phyloP scores from a whole-genome alignment of 768 basidiomycete genomes.

The Agaricus subrufescens region DNA sequence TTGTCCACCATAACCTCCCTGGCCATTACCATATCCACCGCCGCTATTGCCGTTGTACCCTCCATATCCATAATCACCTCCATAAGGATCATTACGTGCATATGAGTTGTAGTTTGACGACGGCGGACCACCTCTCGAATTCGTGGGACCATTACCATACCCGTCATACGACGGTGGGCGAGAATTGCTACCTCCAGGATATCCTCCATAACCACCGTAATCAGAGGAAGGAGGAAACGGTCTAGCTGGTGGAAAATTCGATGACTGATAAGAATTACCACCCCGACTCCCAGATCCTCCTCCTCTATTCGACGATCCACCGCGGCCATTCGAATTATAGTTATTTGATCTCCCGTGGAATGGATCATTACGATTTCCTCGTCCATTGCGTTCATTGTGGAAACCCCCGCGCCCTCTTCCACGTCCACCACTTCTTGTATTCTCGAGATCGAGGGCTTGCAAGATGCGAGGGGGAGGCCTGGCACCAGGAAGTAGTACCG shows the following conservation, averaged over 20 bases:
- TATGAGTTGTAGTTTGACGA: constrained; percentile 26
- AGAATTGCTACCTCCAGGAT: background rate
- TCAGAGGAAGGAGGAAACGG: constrained; percentile 13
- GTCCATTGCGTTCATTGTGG: constrained; percentile 21
- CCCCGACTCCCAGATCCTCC: constrained; percentile 23
- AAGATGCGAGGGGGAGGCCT: constrained; percentile 56
- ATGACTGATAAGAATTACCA: constrained; percentile 15
- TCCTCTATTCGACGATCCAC: constrained; percentile 22
- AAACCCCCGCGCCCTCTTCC: constrained; percentile 45
- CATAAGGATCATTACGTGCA: constrained; percentile 24
- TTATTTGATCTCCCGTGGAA: constrained; percentile 41
- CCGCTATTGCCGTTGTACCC: constrained; percentile 24
- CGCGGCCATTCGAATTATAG: constrained; percentile 23
- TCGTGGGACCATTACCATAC: constrained; percentile 21
- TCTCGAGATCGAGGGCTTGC: constrained; percentile 66
- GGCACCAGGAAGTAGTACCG: constrained; percentile 73
- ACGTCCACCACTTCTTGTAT: constrained; percentile 52
- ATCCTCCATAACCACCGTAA: constrained; percentile 27
- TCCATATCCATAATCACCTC: constrained; percentile 27
- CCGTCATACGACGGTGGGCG: constrained; percentile 22
- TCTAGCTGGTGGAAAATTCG: constrained; percentile 5
- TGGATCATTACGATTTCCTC: constrained; percentile 38
- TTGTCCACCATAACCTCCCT: constrained; percentile 26
- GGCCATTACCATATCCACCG: constrained; percentile 19
- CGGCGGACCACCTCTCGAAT: constrained; percentile 19